Evolutionary conservation across 495 filamentous ascomycete species (phyloP).

Genomic region (Zalerion maritima): DNA sequence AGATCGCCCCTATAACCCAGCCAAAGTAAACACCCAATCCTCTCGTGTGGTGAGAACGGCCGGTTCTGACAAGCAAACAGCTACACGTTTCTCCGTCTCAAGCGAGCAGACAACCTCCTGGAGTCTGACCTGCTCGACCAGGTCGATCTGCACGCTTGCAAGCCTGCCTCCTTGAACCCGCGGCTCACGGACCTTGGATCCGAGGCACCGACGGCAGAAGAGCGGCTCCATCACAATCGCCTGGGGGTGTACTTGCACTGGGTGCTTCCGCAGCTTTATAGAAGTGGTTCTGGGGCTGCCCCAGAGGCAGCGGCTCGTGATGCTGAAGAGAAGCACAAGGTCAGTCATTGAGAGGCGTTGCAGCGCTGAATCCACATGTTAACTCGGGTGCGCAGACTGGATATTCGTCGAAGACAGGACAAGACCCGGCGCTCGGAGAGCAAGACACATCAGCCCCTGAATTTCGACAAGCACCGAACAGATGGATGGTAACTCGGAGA

Average conservation of each 20-base stretch:
- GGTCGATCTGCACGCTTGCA: conserved; percentile 27
- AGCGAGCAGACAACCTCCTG: conserved; percentile 15
- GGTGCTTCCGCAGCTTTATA: conserved; percentile 32
- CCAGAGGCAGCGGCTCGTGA: conserved; percentile 2
- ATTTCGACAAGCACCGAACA: conserved; percentile 19
- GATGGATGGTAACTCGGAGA: conserved; percentile 30
- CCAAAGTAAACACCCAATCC: too few species aligned
- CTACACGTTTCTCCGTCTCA: conserved; percentile 32
- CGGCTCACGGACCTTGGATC: conserved; percentile 29
- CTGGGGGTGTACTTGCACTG: conserved; percentile 40
- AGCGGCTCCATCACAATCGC: conserved; percentile 14
- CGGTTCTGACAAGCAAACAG: too few species aligned
- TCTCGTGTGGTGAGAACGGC: too few species aligned
- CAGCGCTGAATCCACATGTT: too few species aligned
- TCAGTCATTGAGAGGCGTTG: too few species aligned
- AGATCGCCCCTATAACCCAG: conserved; percentile 37
- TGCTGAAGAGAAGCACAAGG: conserved; percentile 2
- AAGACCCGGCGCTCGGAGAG: conserved; percentile 1
- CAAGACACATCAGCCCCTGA: conserved; percentile 10
- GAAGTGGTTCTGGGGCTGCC: conserved; percentile 16
- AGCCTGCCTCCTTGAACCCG: conserved; percentile 21
- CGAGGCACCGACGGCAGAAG: conserved; percentile 1
- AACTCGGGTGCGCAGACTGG: too few species aligned
- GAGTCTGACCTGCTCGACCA: conserved; percentile 29
- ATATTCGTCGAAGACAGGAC: conserved; percentile 1